Conservation (phyloP, 2,329 filamentous ascomycete species). For the Coniochaeta ligniaria region DNA sequence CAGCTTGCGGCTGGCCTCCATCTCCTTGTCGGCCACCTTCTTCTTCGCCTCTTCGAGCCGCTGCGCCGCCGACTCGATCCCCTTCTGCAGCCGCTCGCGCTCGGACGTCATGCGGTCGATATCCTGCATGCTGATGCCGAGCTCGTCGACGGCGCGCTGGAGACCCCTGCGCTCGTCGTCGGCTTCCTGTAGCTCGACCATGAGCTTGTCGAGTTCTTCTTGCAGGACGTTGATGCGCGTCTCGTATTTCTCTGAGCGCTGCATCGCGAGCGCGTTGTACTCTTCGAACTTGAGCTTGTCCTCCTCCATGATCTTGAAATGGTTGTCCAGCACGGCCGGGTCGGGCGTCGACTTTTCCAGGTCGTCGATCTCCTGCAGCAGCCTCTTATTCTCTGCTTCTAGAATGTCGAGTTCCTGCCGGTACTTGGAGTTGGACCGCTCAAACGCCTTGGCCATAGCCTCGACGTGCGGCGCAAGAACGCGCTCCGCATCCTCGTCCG, state of each 20-base stretch:
- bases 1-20: slow-evolving; percentile 76
- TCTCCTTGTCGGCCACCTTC: slow-evolving; percentile 76
- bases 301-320: slow-evolving; percentile 89
- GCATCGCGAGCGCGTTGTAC: slow-evolving; percentile 79
- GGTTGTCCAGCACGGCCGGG: slow-evolving; percentile 74
- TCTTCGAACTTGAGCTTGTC: slow-evolving; percentile 93
- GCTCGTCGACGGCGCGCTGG: slow-evolving; percentile 81
- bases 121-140: slow-evolving; percentile 94
- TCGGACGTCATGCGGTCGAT: slow-evolving; percentile 99
- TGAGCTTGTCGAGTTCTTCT: slow-evolving; percentile 74
- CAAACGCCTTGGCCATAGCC: slow-evolving; percentile 82
- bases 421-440: slow-evolving; percentile 77
- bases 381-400: slow-evolving; percentile 74
- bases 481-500: slow-evolving; percentile 74
- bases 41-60: slow-evolving; percentile 81
- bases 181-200: slow-evolving; percentile 66
- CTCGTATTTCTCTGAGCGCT: slow-evolving; percentile 84
- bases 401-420: slow-evolving; percentile 76
- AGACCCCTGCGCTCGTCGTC: slow-evolving; percentile 75
- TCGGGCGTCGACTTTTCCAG: slow-evolving; percentile 82
- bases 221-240: slow-evolving; percentile 74
- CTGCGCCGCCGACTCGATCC: slow-evolving; percentile 67
- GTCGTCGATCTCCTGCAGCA: slow-evolving; percentile 82
- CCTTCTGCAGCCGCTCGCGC: slow-evolving; percentile 84
- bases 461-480: slow-evolving; percentile 78